Percentiles rank a stretch among this genome's conserved stretches.
These are phyloP conservation scores for Phlyctochytrium planicorne DNA, from an alignment of 192 early-diverging fungal species.

Conservation along the genomic window DNA sequence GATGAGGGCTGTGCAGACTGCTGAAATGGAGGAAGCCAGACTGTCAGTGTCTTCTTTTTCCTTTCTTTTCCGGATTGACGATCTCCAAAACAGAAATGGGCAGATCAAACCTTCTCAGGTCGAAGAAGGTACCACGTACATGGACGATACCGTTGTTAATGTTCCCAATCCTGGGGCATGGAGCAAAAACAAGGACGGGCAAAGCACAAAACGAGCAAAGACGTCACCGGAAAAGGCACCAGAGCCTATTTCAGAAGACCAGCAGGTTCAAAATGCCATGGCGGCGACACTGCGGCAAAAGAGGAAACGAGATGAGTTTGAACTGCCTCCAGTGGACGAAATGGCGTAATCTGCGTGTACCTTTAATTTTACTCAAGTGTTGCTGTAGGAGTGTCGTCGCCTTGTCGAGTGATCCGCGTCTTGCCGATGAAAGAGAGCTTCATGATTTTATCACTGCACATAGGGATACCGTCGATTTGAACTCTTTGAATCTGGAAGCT, in stretches of 20 bases:
- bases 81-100: too few species aligned
- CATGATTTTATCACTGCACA: conserved; percentile 40
- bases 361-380: conserved; percentile 6
- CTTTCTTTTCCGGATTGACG: too few species aligned
- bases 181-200: background rate
- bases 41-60: too few species aligned
- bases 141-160: conserved; percentile 11
- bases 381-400: background rate
- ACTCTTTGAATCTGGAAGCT: conserved; percentile 72
- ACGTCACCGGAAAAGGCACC: background rate
- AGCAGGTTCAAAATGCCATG: conserved; percentile 2
- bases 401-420: conserved; percentile 43
- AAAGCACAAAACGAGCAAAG: background rate
- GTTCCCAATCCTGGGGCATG: too few species aligned
- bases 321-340: conserved; percentile 43
- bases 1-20: conserved; percentile 58
- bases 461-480: conserved; percentile 23
- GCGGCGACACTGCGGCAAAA: conserved; percentile 8
- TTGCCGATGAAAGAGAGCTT: conserved; percentile 60
- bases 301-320: conserved; percentile 49
- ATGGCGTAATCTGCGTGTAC: conserved; percentile 32
- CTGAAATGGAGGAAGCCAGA: too few species aligned
- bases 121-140: conserved; percentile 7
- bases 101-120: too few species aligned
- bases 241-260: background rate